Conservation (phyloP, 768 basidiomycete species). For the Paxillus ammoniavirescens region DNA sequence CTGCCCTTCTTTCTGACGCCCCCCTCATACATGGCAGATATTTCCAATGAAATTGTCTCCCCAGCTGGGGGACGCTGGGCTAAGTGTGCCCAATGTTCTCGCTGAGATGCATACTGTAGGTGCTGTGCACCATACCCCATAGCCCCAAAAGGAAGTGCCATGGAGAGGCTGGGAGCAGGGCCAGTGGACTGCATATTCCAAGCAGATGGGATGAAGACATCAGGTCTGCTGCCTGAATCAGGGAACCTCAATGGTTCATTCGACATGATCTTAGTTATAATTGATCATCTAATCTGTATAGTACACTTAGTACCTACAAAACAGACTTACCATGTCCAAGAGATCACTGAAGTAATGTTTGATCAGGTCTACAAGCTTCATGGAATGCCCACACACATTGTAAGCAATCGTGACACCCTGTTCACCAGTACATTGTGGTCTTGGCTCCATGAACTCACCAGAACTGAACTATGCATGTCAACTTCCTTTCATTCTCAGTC, state of each 20-base stretch:
- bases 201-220: no score
- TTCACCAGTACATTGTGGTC: slow-evolving; percentile 35
- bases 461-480: slow-evolving; percentile 17
- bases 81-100: no score
- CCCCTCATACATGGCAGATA: no score
- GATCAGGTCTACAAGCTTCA: slow-evolving; percentile 27
- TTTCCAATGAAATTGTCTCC: no score
- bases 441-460: slow-evolving; percentile 14
- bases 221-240: not conserved
- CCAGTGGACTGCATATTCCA: no score
- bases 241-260: slow-evolving; percentile 16
- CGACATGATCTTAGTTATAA: slow-evolving; percentile 24
- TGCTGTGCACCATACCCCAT: no score
- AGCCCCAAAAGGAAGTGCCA: no score
- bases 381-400: slow-evolving; percentile 28
- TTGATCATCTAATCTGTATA: slow-evolving; percentile 21
- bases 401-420: slow-evolving; percentile 27
- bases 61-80: no score
- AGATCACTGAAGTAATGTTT: slow-evolving; percentile 28
- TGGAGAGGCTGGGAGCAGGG: no score
- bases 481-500: slow-evolving; percentile 35
- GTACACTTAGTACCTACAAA: slow-evolving; percentile 22
- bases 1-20: no score
- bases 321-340: slow-evolving; percentile 17
- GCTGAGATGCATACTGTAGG: no score